phyloP scores from a whole-genome alignment of 768 basidiomycete species.

The Naganishia antarctica region DNA sequence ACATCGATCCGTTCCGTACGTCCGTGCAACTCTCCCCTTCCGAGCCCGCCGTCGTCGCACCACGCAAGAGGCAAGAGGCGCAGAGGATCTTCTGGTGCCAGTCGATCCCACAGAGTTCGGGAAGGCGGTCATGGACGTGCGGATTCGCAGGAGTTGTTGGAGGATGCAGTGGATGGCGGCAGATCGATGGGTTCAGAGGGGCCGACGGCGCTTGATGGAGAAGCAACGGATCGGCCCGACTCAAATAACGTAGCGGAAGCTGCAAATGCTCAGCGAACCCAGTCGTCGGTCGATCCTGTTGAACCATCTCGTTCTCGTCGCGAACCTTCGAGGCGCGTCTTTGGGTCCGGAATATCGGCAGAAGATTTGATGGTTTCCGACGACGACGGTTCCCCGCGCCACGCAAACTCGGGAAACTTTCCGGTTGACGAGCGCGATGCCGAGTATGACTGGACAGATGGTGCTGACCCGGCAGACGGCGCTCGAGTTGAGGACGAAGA shows the following conservation, averaged over 20 bases:
- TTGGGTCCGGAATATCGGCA: conserved; percentile 10
- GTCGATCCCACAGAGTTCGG: neutral
- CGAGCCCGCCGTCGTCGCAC: neutral
- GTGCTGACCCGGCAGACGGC: no score
- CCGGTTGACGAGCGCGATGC: neutral
- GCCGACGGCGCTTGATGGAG: no score
- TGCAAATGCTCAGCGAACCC: no score
- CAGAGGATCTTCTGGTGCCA: conserved; percentile 9
- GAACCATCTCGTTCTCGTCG: no score
- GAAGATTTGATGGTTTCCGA: conserved; percentile 12
- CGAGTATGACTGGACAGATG: conserved; percentile 17
- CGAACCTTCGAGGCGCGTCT: neutral
- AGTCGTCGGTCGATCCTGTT: no score
- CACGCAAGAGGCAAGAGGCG: neutral
- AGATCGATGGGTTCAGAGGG: no score
- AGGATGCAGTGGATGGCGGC: no score
- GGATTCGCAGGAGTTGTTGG: neutral
- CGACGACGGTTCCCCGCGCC: no score
- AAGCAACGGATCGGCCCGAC: no score
- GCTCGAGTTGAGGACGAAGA: no score
- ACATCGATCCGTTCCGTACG: conserved; percentile 14
- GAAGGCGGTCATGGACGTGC: no score
- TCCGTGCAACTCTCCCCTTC: conserved; percentile 6
- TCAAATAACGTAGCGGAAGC: no score
- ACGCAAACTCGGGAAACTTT: neutral